Conservation (phyloP, 192 early-diverging fungal species). For the Mortierella claussenii region DNA sequence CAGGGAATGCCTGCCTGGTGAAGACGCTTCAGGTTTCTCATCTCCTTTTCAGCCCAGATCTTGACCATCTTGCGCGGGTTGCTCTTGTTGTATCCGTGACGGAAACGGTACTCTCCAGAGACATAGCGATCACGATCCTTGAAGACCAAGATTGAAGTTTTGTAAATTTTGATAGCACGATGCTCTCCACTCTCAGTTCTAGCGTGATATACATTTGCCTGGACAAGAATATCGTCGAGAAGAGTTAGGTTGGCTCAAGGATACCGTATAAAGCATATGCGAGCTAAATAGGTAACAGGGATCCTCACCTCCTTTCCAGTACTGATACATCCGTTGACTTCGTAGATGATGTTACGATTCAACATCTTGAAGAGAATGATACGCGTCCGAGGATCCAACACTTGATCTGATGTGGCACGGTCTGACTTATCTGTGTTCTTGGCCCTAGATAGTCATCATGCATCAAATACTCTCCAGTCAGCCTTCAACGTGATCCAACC, state of each 20-base stretch:
- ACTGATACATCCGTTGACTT: conserved; percentile 96
- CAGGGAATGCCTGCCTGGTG: conserved; percentile 87
- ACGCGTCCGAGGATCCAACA: conserved; percentile 96
- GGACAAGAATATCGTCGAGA: too few species aligned
- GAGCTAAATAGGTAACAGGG: too few species aligned
- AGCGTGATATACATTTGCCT: conserved; percentile 98
- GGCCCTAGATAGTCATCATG: conserved; percentile 15
- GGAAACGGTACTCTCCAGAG: conserved; percentile 93
- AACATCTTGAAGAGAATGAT: conserved; percentile 97
- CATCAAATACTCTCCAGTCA: too few species aligned
- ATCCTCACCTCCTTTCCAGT: conserved; percentile 95
- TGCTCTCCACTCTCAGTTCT: conserved; percentile 83
- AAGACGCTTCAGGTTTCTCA: conserved; percentile 96
- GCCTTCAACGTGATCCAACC: too few species aligned
- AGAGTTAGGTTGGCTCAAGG: too few species aligned
- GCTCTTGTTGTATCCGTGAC: conserved; percentile 92
- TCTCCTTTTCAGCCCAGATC: conserved; percentile 99
- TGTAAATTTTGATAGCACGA: conserved; percentile 97
- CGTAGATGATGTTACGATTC: conserved; percentile 88
- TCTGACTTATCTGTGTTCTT: conserved; percentile 86
- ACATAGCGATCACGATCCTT: conserved; percentile 99
- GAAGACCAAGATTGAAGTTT: conserved; percentile 97
- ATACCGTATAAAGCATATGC: too few species aligned
- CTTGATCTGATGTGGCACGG: conserved; percentile 96
- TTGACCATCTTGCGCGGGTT: conserved; percentile 99